phyloP scores from a whole-genome alignment of 1,139 yeast species.

The Blastobotrys aristatus region DNA sequence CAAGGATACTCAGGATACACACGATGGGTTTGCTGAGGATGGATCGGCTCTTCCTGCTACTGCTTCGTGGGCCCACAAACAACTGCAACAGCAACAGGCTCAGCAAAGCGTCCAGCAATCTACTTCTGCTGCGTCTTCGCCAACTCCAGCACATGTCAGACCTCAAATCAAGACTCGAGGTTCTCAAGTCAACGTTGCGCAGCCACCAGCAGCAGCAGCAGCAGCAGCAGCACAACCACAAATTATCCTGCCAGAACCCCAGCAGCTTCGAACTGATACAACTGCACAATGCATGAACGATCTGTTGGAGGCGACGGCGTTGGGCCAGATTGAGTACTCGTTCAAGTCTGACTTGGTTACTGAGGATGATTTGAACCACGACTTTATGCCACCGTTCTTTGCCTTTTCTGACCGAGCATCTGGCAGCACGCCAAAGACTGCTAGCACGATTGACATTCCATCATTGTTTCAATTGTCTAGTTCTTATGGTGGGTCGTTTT shows the following conservation, averaged over 20 bases:
- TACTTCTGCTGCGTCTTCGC: conserved; percentile 18
- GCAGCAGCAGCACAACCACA: conserved; percentile 34
- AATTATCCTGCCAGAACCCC: conserved; percentile 4
- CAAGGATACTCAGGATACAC: conserved; percentile 24
- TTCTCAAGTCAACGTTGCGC: conserved; percentile 19
- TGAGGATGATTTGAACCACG: conserved; percentile 32
- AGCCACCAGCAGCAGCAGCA: conserved; percentile 27
- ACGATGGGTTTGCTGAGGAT: conserved; percentile 21
- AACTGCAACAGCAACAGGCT: conserved; percentile 3
- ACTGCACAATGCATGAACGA: conserved; percentile 32
- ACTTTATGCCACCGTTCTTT: conserved; percentile 41
- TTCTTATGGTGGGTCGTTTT: conserved; percentile 10
- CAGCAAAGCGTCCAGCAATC: neutral
- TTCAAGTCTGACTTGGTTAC: conserved; percentile 37
- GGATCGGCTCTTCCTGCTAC: conserved; percentile 36
- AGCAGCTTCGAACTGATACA: conserved; percentile 17
- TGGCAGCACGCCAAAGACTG: neutral
- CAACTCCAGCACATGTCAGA: conserved; percentile 21
- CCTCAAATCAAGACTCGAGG: conserved; percentile 36
- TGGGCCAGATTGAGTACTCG: conserved; percentile 30
- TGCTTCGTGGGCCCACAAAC: conserved; percentile 34
- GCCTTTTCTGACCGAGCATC: conserved; percentile 32
- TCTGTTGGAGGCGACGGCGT: conserved; percentile 32
- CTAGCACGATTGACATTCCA: neutral
- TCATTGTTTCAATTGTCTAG: conserved; percentile 19